Evolutionary conservation across 2,329 filamentous ascomycete genomes (phyloP), one percentile per base, ranked within the genome.

Genomic region (Aspergillus niger): DNA sequence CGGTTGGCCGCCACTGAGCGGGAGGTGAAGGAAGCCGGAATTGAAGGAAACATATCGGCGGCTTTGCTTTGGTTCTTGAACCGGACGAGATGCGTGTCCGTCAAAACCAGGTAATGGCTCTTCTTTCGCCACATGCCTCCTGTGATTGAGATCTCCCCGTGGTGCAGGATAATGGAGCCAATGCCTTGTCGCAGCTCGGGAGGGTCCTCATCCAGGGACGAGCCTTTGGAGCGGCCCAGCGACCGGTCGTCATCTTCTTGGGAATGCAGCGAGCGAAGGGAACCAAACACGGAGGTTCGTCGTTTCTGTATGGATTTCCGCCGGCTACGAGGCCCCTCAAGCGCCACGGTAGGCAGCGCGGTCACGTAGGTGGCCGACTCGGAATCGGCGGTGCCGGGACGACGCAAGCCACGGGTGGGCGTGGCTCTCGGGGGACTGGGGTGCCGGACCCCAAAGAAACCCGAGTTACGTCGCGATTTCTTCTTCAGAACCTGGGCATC

Each of bases 61-160:
- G 89, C 89, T 71, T 88, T 88, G 48, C 80, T 77, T 66, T 89
- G 86, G 68, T 79, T 89, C 73, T 90, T 89, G 78, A 89, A 90
- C 11, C 88, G 83, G 57, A 90, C 76, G 58, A 91, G 76, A 72
- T 90, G 86, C 5, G 83, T 85, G 65, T 90, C 88, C 6, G 88
- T 91, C 65, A 91, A 78, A 13, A 91, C 89, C 57, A 91, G 77
- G 68, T 89, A 91, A 72, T 91, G 88, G 74, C 84, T 88, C 77
- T 88, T 89, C 77, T 89, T 90, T 71, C 88, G 81, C 75, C 90
- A 89, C 81, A 91, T 85, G 61, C 85, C 85, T 58, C 85, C 87
- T 52, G 86, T 86, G 11, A 86, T 90, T 74, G 91, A 88, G 15
- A 90, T 85, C 70, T 90, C 88, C 39, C 88, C 89, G 76, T 90